A percentile compares a stretch with the other conserved stretches of the same genome.
Evolutionary conservation across 2,329 filamentous ascomycete species (phyloP).

Genomic region (Neofusicoccum kwambonambiense): DNA sequence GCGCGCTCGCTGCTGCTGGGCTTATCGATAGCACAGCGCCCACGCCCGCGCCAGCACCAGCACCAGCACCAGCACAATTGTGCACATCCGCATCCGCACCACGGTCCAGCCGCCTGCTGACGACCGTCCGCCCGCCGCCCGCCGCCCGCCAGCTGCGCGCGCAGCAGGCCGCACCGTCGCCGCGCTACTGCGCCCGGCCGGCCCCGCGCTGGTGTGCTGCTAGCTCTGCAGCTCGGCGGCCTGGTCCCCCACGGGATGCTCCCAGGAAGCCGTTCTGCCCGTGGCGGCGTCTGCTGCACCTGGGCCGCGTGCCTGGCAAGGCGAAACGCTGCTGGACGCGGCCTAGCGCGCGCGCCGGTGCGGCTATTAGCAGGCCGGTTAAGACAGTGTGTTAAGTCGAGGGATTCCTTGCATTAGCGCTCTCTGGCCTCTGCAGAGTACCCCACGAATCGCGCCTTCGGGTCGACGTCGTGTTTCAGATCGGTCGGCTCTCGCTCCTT

Average conservation of each 20-base stretch:
- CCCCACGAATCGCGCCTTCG: slow-evolving; percentile 19
- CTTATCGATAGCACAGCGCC: background rate
- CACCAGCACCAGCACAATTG: background rate
- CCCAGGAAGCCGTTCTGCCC: background rate
- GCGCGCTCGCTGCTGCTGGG: background rate
- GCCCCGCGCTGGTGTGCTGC: background rate
- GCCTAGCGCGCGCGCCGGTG: background rate
- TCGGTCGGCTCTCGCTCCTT: slow-evolving; percentile 12
- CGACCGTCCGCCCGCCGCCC: background rate
- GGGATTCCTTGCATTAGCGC: slow-evolving; percentile 17
- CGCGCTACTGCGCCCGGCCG: background rate
- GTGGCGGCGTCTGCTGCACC: background rate
- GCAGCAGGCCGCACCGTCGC: background rate
- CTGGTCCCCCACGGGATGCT: background rate
- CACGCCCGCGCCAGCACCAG: background rate
- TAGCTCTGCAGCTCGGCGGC: no score
- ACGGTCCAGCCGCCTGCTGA: background rate
- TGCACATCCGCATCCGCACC: no score
- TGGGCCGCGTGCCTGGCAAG: background rate
- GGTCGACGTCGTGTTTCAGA: slow-evolving; percentile 19
- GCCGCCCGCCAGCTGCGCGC: background rate
- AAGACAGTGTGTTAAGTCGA: slow-evolving; percentile 10
- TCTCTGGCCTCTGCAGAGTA: background rate
- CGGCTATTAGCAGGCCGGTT: background rate
- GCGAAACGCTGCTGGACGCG: background rate